Evolutionary conservation across 352 stramenopile genomes (phyloP).

Genomic region (Plasmopara muralis): DNA sequence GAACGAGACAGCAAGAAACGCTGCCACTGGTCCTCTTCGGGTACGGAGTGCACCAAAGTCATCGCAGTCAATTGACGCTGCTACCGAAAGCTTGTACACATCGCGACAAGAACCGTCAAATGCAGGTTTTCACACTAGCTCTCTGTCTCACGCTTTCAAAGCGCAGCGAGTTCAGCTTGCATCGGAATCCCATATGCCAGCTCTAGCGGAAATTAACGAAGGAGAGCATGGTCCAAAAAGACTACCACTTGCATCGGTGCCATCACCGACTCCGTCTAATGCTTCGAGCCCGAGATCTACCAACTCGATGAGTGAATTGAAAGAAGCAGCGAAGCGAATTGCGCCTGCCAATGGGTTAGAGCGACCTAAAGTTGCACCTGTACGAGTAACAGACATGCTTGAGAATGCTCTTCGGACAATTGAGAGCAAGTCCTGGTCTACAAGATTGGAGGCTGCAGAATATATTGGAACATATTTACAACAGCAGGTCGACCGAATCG

Average conservation of each 20-base stretch:
- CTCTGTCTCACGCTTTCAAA: constrained; percentile 15
- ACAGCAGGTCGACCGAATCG: constrained; percentile 11
- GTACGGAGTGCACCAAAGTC: constrained; percentile 29
- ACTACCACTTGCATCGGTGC: constrained; percentile 6
- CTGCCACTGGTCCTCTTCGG: constrained; percentile 27
- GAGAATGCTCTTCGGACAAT: constrained; percentile 47
- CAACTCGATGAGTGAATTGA: constrained; percentile 9
- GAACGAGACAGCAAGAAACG: constrained; percentile 22
- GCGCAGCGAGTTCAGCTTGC: constrained; percentile 35
- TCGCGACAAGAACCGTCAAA: constrained; percentile 24
- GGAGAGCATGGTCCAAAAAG: constrained; percentile 13
- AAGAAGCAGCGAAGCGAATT: constrained; percentile 12
- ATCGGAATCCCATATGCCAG: constrained; percentile 13
- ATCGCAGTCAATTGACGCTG: constrained; percentile 11
- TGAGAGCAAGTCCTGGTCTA: constrained; percentile 55
- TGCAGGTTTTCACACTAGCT: constrained; percentile 31
- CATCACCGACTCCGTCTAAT: constrained; percentile 24
- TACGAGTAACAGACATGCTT: constrained; percentile 28
- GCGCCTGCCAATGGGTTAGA: constrained; percentile 11
- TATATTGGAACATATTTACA: constrained; percentile 31
- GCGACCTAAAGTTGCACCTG: constrained; percentile 7
- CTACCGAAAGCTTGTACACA: constrained; percentile 27
- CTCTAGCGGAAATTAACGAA: constrained; percentile 16
- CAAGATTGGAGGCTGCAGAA: constrained; percentile 55
- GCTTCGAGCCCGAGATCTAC: constrained; percentile 22